Evolutionary conservation across 2,329 filamentous ascomycete species (phyloP).

Genomic region (Neocatenulostroma microsporum): DNA sequence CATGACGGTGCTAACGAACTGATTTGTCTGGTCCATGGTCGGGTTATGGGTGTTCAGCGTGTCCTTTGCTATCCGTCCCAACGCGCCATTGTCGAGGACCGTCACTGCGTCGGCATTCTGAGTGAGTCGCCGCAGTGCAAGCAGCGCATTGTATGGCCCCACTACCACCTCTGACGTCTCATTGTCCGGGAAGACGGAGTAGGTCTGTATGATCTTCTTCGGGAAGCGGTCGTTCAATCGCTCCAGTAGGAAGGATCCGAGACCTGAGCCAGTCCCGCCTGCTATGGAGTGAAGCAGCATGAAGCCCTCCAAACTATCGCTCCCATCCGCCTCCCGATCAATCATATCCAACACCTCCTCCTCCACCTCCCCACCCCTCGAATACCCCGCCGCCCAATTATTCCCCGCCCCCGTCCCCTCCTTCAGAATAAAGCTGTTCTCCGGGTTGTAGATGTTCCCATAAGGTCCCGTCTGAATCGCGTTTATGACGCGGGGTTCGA

Average conservation of each 20-base stretch:
- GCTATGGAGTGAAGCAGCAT: slow-evolving; percentile 99
- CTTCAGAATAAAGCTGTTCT: slow-evolving; percentile 97
- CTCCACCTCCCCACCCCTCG: slow-evolving; percentile 81
- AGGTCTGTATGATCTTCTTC: slow-evolving; percentile 98
- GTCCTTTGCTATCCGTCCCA: slow-evolving; percentile 90
- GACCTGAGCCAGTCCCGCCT: slow-evolving; percentile 89
- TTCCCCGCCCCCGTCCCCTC: slow-evolving; percentile 91
- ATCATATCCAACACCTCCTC: slow-evolving; percentile 99
- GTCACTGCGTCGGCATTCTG: slow-evolving; percentile 98
- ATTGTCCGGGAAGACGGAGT: slow-evolving; percentile 95
- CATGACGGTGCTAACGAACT: slow-evolving; percentile 95
- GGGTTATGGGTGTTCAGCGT: slow-evolving; percentile 90
- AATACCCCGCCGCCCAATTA: slow-evolving; percentile 96
- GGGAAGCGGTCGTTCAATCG: slow-evolving; percentile 94
- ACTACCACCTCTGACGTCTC: slow-evolving; percentile 81
- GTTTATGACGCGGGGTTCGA: slow-evolving; percentile 90
- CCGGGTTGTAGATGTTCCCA: slow-evolving; percentile 98
- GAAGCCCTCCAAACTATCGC: slow-evolving; percentile 95
- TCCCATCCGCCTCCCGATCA: slow-evolving; percentile 94
- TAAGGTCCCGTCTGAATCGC: slow-evolving; percentile 88
- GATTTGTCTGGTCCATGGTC: slow-evolving; percentile 95
- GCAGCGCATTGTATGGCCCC: slow-evolving; percentile 93
- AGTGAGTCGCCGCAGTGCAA: slow-evolving; percentile 82
- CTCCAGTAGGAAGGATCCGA: slow-evolving; percentile 91
- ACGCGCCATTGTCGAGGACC: slow-evolving; percentile 89